phyloP scores from a whole-genome alignment of 768 basidiomycete genomes.

The Tulasnella sp. region DNA sequence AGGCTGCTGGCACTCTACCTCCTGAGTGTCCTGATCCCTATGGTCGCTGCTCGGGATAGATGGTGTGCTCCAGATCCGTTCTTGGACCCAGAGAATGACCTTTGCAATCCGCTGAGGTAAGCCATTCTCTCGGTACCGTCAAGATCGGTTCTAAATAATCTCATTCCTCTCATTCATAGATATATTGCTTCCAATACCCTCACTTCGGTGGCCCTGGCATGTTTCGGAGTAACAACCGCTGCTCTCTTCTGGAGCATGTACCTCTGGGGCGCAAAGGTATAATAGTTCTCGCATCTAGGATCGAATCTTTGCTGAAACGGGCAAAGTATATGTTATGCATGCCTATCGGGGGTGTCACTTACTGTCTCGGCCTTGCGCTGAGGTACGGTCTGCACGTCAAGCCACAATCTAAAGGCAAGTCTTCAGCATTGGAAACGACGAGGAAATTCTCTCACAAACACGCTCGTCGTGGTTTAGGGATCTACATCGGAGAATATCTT shows the following conservation, averaged over 20 bases:
- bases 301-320: neutral
- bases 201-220: slow-evolving; percentile 49
- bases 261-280: slow-evolving; percentile 43
- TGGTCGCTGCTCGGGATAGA: neutral
- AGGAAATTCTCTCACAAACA: neutral
- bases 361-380: slow-evolving; percentile 47
- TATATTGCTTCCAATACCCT: slow-evolving; percentile 50
- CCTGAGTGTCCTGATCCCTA: neutral
- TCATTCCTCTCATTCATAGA: neutral
- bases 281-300: neutral
- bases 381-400: slow-evolving; percentile 54
- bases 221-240: slow-evolving; percentile 35
- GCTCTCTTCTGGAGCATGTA: slow-evolving; percentile 44
- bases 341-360: slow-evolving; percentile 58
- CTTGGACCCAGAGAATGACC: slow-evolving; percentile 49
- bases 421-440: neutral
- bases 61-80: slow-evolving; percentile 21
- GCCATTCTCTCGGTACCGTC: neutral
- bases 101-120: slow-evolving; percentile 51
- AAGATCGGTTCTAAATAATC: neutral
- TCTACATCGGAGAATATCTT: slow-evolving; percentile 56
- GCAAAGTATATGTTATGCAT: slow-evolving; percentile 53
- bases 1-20: neutral
- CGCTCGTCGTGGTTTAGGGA: slow-evolving; percentile 9
- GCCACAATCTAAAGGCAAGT: slow-evolving; percentile 45